Evolutionary conservation across 805 yeast species (phyloP).

Genomic region (Candida montana): DNA sequence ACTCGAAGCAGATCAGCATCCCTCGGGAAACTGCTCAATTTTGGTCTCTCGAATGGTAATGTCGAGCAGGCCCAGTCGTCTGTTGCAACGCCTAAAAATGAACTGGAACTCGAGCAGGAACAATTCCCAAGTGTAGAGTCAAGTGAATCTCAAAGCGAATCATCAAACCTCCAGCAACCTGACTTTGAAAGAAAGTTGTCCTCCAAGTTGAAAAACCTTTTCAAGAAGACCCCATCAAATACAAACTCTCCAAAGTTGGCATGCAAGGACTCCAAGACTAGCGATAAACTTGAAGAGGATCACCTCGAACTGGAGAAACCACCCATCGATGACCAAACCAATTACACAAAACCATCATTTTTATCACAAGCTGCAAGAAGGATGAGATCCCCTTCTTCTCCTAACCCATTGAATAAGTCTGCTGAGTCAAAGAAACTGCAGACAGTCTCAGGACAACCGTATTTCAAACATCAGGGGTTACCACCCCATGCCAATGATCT

Average conservation of each 20-base stretch:
- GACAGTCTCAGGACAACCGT: slow-evolving; percentile 35
- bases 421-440: slow-evolving; percentile 2
- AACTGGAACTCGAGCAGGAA: slow-evolving; percentile 5
- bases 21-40: slow-evolving; percentile 34
- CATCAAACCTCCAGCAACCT: neutral
- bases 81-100: slow-evolving; percentile 7
- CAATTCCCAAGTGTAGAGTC: slow-evolving; percentile 6
- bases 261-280: slow-evolving; percentile 8
- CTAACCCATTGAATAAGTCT: slow-evolving; percentile 18
- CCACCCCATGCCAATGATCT: slow-evolving; percentile 43
- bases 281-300: slow-evolving; percentile 5
- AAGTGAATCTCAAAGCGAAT: neutral
- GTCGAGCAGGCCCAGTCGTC: neutral
- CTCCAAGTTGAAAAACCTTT: slow-evolving; percentile 20
- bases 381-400: slow-evolving; percentile 31
- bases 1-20: slow-evolving; percentile 32
- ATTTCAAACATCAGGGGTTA: slow-evolving; percentile 53
- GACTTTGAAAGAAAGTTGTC: slow-evolving; percentile 14
- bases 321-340: no score
- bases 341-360: slow-evolving; percentile 9
- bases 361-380: slow-evolving; percentile 22
- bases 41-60: slow-evolving; percentile 22
- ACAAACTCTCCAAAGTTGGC: slow-evolving; percentile 14
- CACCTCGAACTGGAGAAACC: neutral
- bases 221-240: slow-evolving; percentile 17